A percentile compares a stretch with the other conserved stretches of the same genome.
Conservation (phyloP, 2,329 filamentous ascomycete species). For the Fusarium sp. region DNA sequence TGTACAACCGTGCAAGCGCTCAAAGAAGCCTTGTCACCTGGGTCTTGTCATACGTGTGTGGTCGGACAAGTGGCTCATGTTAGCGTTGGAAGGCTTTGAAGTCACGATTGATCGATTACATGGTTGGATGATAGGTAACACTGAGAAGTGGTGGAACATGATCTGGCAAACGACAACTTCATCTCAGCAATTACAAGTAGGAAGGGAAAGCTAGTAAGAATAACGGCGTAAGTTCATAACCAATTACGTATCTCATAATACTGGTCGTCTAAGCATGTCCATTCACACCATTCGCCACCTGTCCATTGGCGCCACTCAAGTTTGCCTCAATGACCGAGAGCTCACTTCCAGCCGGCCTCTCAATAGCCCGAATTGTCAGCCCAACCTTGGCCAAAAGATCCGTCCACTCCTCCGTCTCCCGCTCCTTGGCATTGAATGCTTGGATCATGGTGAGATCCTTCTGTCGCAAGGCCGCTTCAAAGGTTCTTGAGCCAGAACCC, state of each 20-base stretch:
- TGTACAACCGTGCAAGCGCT: no score
- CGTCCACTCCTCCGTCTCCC: slow-evolving; percentile 29
- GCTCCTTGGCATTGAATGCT: slow-evolving; percentile 28
- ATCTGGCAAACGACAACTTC: neutral
- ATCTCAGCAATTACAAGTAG: rapidly evolving
- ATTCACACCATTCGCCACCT: neutral
- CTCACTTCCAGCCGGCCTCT: slow-evolving; percentile 28
- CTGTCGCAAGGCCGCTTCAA: slow-evolving; percentile 26
- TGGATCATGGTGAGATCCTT: slow-evolving; percentile 42
- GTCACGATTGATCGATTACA: neutral
- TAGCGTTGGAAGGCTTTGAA: neutral
- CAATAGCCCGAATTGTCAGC: slow-evolving; percentile 16
- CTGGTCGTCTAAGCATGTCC: neutral
- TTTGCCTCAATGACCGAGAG: slow-evolving; percentile 27
- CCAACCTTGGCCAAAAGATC: slow-evolving; percentile 13
- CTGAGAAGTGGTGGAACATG: neutral
- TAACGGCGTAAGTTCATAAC: neutral
- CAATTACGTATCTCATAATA: neutral
- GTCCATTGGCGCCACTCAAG: neutral
- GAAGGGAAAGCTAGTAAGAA: no score
- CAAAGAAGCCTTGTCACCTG: no score
- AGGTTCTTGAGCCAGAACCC: neutral
- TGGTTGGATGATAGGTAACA: neutral
- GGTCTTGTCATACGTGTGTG: neutral
- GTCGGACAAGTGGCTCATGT: neutral